Base-by-base conservation (phyloP, 306 rosid species). In the Cicer cuneatum region DNA sequence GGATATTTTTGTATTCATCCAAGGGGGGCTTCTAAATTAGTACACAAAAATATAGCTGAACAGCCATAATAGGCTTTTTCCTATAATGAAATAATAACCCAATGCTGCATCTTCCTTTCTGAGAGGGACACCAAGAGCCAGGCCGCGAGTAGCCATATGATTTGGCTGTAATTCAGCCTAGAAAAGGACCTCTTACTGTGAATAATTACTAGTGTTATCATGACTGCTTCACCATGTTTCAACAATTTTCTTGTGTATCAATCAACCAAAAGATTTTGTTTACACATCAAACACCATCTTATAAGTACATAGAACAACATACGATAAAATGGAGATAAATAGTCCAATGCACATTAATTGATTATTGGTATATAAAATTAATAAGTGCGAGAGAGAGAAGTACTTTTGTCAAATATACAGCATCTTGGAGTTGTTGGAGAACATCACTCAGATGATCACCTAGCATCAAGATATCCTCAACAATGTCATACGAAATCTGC, bases 341-440 rank as follows among this genome's bases (percentile, higher is more conserved):
- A 37, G 49, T 65, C 16, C 42, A 66, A 13, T 4, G 24, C 6
- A 15, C 12, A 65, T 48, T 45, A 42, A 69, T 53, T 21, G 18
- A 54, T 64, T 72, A 64, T 16, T 63, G 49, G 51, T 29, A 58
- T 41, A 56, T 7, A 37, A 21, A 14, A 45, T 9, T n/a, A 14
- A 15, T 2, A 54, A 56, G 53, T 53, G 80, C 41, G 24, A 40
- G 62, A 66, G 63, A 69, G 72, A 76, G 54, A 37, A 41, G 73
- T 38, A 83, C 98, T 93, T 94, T 94, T 43, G 97, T 91, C 92
- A 94, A 69, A 82, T 87, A 83, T 68, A 91, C 96, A 10, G 98
- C 99, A 86, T 94, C 97, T 77, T 94, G 95, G 77, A 94, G 96
- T 82, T 92, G 93, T 82, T 85, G 81, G 65, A 92, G 89, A 48